phyloP scores from a whole-genome alignment of 2,329 filamentous ascomycete species.

The Blastomyces emzantsi region DNA sequence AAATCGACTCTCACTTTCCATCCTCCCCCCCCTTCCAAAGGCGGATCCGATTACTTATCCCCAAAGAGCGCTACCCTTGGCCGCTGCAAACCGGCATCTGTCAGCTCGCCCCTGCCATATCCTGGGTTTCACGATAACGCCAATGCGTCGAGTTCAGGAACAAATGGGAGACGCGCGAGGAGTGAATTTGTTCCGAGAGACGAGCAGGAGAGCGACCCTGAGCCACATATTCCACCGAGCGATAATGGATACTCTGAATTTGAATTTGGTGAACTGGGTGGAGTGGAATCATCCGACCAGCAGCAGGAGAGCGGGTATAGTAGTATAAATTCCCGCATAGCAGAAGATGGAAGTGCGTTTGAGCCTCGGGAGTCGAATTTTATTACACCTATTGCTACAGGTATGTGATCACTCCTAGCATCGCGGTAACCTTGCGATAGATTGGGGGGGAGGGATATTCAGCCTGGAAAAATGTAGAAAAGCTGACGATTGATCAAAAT shows the following conservation, averaged over 20 bases:
- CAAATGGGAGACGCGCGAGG: neutral
- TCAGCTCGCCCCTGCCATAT: neutral
- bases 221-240: neutral
- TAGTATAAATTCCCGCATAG: neutral
- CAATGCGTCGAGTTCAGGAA: neutral
- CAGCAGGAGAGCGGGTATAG: neutral
- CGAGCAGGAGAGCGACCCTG: neutral
- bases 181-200: neutral
- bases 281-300: neutral
- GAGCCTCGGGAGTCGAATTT: neutral
- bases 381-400: constrained; percentile 5
- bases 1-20: neutral
- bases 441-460: no score
- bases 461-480: neutral
- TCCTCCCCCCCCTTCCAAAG: neutral
- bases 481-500: neutral
- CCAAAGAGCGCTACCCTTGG: neutral
- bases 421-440: neutral
- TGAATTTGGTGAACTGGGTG: constrained; percentile 4
- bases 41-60: neutral
- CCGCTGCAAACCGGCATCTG: neutral
- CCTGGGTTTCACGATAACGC: neutral
- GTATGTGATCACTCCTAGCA: neutral
- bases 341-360: neutral
- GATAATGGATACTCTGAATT: constrained; percentile 3